These are phyloP conservation scores for Apiospora sp. DNA, from an alignment of 2,329 filamentous ascomycete species.

Conservation along the genomic window DNA sequence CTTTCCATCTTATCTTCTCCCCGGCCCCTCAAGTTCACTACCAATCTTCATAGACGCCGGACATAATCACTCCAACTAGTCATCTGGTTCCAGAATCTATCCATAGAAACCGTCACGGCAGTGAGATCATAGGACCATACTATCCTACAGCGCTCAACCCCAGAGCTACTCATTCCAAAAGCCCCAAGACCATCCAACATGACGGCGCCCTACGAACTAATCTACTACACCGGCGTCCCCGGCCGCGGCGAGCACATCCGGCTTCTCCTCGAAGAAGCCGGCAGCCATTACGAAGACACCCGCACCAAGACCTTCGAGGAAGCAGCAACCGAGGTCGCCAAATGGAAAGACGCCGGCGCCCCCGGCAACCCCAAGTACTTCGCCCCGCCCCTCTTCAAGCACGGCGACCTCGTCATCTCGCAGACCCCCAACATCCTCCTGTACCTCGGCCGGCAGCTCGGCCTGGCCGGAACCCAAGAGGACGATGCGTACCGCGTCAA, in stretches of 20 bases:
- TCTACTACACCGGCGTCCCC: constrained; percentile 77
- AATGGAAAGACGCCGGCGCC: constrained; percentile 54
- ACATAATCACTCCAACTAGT: no score
- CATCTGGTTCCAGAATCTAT: neutral
- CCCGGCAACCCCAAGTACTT: constrained; percentile 68
- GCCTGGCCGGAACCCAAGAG: constrained; percentile 53
- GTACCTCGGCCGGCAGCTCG: constrained; percentile 70
- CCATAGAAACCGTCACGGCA: neutral
- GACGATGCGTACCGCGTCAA: constrained; percentile 66
- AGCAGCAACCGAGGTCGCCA: constrained; percentile 57
- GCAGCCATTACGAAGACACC: constrained; percentile 70
- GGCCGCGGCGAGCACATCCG: constrained; percentile 80
- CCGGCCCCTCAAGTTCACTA: neutral
- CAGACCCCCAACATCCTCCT: constrained; percentile 78
- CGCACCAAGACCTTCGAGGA: constrained; percentile 57
- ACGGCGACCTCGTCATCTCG: constrained; percentile 67
- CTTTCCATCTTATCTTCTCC: no score
- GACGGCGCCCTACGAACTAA: constrained; percentile 62
- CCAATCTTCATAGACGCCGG: no score
- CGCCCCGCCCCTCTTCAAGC: constrained; percentile 71
- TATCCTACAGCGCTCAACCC: neutral
- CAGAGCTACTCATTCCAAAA: constrained; percentile 35
- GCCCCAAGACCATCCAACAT: constrained; percentile 52
- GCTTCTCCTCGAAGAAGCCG: constrained; percentile 74
- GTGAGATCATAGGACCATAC: neutral